A percentile compares a stretch with the other conserved stretches of the same genome.
Evolutionary conservation across 495 filamentous ascomycete species (phyloP).

Genomic region (Filosporella fistucella): DNA sequence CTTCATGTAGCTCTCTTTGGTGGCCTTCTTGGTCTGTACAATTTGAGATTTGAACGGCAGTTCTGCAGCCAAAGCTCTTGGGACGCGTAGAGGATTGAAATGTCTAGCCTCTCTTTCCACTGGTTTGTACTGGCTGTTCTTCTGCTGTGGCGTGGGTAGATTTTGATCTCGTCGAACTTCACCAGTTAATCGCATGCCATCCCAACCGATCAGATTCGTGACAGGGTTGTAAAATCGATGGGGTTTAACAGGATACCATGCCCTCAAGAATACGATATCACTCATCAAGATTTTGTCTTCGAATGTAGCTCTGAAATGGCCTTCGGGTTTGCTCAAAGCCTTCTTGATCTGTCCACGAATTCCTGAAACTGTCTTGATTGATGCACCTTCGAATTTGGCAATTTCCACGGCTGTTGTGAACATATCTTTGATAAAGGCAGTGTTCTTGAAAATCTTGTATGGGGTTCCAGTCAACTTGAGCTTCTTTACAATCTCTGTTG

Average conservation of each 20-base stretch:
- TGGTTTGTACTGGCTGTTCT: conserved; percentile 76
- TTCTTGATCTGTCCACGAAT: conserved; percentile 95
- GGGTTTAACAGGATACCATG: conserved; percentile 94
- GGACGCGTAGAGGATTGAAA: conserved; percentile 93
- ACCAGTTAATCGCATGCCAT: conserved; percentile 90
- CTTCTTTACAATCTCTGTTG: conserved; percentile 97
- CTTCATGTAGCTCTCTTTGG: conserved; percentile 83
- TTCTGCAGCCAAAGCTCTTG: conserved; percentile 74
- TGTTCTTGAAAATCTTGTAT: conserved; percentile 99
- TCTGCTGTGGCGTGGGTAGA: conserved; percentile 70
- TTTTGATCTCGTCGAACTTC: conserved; percentile 76
- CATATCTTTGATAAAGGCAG: conserved; percentile 98
- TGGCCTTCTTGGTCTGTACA: conserved; percentile 70
- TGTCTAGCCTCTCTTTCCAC: conserved; percentile 77
- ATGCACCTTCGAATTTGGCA: conserved; percentile 95
- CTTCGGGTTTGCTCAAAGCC: conserved; percentile 85
- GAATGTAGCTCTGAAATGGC: conserved; percentile 92
- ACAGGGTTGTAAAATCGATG: conserved; percentile 96
- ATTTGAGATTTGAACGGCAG: conserved; percentile 94
- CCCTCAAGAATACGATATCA: conserved; percentile 91
- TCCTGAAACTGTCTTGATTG: conserved; percentile 92
- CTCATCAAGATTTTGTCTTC: conserved; percentile 97
- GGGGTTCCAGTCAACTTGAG: conserved; percentile 89
- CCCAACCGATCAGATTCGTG: conserved; percentile 85
- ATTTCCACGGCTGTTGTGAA: conserved; percentile 89